Percentiles rank a stretch among this genome's conserved stretches.
Conservation (phyloP, 2,329 filamentous ascomycete genomes). For the Daldinia sp. region DNA sequence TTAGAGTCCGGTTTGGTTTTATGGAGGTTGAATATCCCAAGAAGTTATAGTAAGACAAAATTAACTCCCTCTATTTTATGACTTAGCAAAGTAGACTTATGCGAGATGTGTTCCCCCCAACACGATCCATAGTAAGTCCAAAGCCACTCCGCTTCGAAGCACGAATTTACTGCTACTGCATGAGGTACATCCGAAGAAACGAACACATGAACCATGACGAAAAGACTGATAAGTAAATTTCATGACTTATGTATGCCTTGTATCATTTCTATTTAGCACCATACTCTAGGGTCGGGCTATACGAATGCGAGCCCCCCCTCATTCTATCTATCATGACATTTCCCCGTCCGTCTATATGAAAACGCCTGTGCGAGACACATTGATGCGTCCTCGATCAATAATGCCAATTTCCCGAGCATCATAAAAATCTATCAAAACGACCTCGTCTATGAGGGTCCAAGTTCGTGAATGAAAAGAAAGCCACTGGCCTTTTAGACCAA, state of each 20-base stretch:
- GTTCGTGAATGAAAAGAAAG: slow-evolving; percentile 9
- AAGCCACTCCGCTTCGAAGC: background rate
- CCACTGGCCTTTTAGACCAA: slow-evolving; percentile 9
- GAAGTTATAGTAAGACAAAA: background rate
- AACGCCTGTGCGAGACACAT: slow-evolving; percentile 32
- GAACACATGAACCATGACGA: background rate
- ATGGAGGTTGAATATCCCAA: background rate
- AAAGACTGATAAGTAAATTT: background rate
- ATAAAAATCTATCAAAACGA: slow-evolving; percentile 21
- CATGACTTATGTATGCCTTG: slow-evolving; percentile 1
- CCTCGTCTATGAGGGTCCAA: slow-evolving; percentile 11
- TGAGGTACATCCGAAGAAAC: background rate
- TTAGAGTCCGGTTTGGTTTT: background rate
- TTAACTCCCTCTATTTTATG: background rate
- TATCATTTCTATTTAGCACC: slow-evolving; percentile 14
- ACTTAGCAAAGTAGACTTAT: background rate
- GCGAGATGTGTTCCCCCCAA: background rate
- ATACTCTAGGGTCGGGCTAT: slow-evolving; percentile 11
- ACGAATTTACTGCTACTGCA: background rate
- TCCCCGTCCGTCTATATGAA: slow-evolving; percentile 32
- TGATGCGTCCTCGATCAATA: slow-evolving; percentile 26
- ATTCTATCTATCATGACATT: slow-evolving; percentile 41
- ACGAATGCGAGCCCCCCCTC: slow-evolving; percentile 22
- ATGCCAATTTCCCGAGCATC: slow-evolving; percentile 26
- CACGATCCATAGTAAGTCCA: background rate